phyloP scores from a whole-genome alignment of 306 rosid species.

The Trifolium repens region DNA sequence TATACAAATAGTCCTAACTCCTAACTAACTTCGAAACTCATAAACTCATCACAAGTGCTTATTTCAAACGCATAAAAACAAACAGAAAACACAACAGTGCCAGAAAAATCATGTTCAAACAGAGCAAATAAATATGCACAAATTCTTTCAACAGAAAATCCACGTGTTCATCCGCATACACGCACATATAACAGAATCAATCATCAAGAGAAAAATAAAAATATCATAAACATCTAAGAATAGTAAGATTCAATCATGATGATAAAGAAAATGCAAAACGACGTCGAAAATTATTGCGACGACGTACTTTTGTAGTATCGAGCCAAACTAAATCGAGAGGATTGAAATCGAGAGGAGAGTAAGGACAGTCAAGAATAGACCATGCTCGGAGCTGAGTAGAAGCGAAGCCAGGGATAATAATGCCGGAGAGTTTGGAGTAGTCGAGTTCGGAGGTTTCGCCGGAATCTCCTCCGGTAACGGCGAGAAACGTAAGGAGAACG shows the following conservation, averaged over 20 bases:
- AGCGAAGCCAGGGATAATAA: slow-evolving; percentile 96
- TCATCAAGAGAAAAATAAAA: neutral
- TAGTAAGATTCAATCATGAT: neutral
- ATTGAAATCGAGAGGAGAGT: slow-evolving; percentile 95
- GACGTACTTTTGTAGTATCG: slow-evolving; percentile 80
- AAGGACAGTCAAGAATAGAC: slow-evolving; percentile 97
- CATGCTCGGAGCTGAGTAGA: slow-evolving; percentile 99
- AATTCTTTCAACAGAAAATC: slow-evolving; percentile 2
- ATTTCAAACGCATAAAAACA: slow-evolving; percentile 6
- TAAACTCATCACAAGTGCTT: neutral
- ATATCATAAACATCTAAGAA: neutral
- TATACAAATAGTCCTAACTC: neutral
- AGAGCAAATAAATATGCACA: slow-evolving; percentile 31
- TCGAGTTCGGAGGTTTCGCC: slow-evolving; percentile 53
- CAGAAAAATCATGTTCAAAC: no score
- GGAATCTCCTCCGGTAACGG: slow-evolving; percentile 23
- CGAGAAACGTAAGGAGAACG: slow-evolving; percentile 39
- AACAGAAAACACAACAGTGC: neutral
- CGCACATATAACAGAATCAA: neutral
- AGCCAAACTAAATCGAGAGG: slow-evolving; percentile 99
- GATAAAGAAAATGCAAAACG: slow-evolving; percentile 3
- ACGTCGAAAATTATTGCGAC: neutral
- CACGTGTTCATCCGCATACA: slow-evolving; percentile 31
- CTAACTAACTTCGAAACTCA: neutral
- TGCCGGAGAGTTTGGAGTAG: slow-evolving; percentile 87